These are phyloP conservation scores for Tillandsia leiboldiana DNA, from an alignment of 176 grass and related monocot genomes.

Conservation along the genomic window DNA sequence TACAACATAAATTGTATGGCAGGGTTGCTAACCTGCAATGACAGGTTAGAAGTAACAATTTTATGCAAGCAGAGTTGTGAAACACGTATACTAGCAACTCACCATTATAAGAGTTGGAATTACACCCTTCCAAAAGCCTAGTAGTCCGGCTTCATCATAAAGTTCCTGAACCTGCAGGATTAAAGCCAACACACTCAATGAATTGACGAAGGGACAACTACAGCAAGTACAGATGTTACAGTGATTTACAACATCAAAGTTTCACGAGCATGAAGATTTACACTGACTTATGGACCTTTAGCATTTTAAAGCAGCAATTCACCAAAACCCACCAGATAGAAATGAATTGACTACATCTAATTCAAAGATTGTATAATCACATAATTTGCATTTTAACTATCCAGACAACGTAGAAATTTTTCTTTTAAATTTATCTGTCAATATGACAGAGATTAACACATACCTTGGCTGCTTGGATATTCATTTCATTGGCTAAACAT, in stretches of 20 bases:
- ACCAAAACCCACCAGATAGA: background rate
- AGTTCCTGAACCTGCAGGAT: slow-evolving; percentile 75
- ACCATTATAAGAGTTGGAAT: slow-evolving; percentile 92
- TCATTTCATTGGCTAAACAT: too few relatives aligned
- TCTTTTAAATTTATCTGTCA: too few relatives aligned
- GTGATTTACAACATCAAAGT: background rate
- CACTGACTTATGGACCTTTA: background rate
- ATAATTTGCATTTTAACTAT: too few relatives aligned
- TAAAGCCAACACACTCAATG: slow-evolving; percentile 16
- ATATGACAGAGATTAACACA: too few relatives aligned
- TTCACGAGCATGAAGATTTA: background rate
- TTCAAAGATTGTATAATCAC: background rate
- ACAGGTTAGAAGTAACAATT: slow-evolving; percentile 2
- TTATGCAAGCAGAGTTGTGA: slow-evolving; percentile 6
- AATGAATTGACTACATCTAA: background rate
- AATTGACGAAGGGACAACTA: background rate
- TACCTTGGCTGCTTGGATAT: too few relatives aligned
- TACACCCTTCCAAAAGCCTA: slow-evolving; percentile 96
- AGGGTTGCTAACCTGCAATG: slow-evolving; percentile 76
- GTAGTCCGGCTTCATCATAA: slow-evolving; percentile 68
- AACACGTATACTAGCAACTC: slow-evolving; percentile 17
- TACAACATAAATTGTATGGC: slow-evolving; percentile 98
- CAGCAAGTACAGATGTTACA: slow-evolving; percentile 1
- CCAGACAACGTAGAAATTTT: too few relatives aligned
- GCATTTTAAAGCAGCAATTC: background rate